Percentiles rank a stretch among this genome's conserved stretches.
These are phyloP conservation scores for Teratosphaeria pseudoeucalypti DNA, from an alignment of 2,329 filamentous ascomycete genomes.

Conservation along the genomic window DNA sequence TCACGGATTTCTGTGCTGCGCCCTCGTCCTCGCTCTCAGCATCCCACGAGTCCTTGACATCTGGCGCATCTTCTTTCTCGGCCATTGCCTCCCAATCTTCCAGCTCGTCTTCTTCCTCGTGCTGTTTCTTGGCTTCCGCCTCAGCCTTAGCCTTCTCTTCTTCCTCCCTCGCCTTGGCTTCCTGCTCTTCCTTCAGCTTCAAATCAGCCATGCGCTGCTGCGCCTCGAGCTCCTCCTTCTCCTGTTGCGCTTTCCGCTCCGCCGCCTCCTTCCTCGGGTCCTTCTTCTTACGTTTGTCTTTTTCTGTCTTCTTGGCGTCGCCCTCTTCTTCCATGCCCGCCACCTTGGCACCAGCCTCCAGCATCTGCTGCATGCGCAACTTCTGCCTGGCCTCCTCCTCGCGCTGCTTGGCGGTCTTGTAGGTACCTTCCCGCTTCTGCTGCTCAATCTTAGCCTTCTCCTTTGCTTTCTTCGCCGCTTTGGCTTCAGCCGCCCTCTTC, in stretches of 20 bases:
- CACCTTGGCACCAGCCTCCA: conserved; percentile 59
- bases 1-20: conserved; percentile 51
- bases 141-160: conserved; percentile 60
- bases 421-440: conserved; percentile 79
- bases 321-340: conserved; percentile 44
- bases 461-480: conserved; percentile 69
- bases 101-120: conserved; percentile 53
- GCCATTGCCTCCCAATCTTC: conserved; percentile 84
- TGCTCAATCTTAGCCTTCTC: conserved; percentile 81
- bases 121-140: conserved; percentile 55
- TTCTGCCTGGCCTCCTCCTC: conserved; percentile 72
- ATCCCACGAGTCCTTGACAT: conserved; percentile 76
- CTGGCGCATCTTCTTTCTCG: conserved; percentile 62
- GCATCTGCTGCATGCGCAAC: conserved; percentile 73
- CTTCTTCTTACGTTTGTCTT: conserved; percentile 69
- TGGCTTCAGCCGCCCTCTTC: conserved; percentile 61
- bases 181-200: conserved; percentile 48
- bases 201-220: conserved; percentile 47
- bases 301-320: conserved; percentile 69
- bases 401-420: conserved; percentile 74
- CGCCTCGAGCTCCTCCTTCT: conserved; percentile 43
- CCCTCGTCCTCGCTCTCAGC: conserved; percentile 55
- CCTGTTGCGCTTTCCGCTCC: conserved; percentile 34
- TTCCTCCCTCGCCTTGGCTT: conserved; percentile 68
- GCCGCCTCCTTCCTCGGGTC: conserved; percentile 53